These are phyloP conservation scores for Veloporphyrellus conicus DNA, from an alignment of 1,284 basidiomycete genomes.

Conservation along the genomic window DNA sequence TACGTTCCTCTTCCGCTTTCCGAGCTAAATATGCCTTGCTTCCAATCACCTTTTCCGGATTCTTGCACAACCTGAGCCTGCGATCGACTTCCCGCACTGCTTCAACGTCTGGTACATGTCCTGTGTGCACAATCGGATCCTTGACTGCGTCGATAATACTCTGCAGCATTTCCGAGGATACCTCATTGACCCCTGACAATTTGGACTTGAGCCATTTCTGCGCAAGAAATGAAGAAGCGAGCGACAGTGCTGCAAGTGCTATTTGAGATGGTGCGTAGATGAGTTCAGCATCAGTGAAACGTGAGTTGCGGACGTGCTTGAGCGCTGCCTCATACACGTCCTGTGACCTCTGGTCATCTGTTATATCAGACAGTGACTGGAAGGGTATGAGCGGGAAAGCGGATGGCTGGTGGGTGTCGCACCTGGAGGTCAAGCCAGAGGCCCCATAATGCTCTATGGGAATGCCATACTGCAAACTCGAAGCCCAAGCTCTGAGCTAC, in stretches of 20 bases:
- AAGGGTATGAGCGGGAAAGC: constrained; percentile 13
- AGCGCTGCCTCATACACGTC: constrained; percentile 58
- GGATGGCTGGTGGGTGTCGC: constrained; percentile 16
- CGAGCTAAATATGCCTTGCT: constrained; percentile 72
- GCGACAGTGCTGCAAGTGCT: constrained; percentile 76
- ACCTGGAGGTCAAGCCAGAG: constrained; percentile 90
- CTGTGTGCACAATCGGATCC: constrained; percentile 51
- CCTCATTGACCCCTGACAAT: constrained; percentile 25
- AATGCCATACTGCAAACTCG: constrained; percentile 90
- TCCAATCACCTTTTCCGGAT: constrained; percentile 88
- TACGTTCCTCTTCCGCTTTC: constrained; percentile 60
- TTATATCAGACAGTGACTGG: constrained; percentile 50
- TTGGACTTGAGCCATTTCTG: constrained; percentile 63
- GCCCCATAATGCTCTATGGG: constrained; percentile 86
- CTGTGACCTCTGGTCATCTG: constrained; percentile 40
- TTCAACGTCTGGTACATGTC: constrained; percentile 72
- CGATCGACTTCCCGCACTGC: constrained; percentile 83
- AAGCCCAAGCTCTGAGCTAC: constrained; percentile 91
- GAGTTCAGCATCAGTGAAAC: constrained; percentile 89
- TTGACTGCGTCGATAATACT: constrained; percentile 53
- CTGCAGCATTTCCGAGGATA: constrained; percentile 30
- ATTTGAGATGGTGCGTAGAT: constrained; percentile 92
- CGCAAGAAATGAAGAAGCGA: constrained; percentile 60
- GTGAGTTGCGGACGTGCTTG: constrained; percentile 62
- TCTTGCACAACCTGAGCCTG: constrained; percentile 80